Base-by-base conservation (phyloP, 495 filamentous ascomycete species). In the Halenospora varia region DNA sequence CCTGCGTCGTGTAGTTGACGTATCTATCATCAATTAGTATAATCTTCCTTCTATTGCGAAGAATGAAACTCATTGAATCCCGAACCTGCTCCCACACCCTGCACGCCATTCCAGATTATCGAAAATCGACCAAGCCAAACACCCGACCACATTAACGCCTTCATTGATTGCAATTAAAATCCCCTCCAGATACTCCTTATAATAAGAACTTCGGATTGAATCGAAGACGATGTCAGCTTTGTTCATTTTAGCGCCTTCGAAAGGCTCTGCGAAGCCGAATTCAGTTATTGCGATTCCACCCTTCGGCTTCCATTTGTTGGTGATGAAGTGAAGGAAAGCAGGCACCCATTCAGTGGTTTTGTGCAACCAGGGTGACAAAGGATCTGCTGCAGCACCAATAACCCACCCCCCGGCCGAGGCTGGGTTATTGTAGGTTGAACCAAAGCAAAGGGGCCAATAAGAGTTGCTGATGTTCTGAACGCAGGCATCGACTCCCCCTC, bases 221-320 rank as follows among this genome's bases (percentile, higher is more conserved):
- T 75, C 72, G 66, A 68, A 73, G 2, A 65, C 63, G 2, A 65
- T 63, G 62, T 71, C 66, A 24, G 66, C 62, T n/a, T 71, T 55
- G 13, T 57, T 65, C 20, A 63, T 65, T 44, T 66, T 72, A 3
- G 66, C 55, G 10, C 50, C 61, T 60, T 77, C 75, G 49, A 68
- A 73, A 2, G 75, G 75, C 58, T 78, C 75, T 3, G 75, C 62
- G 59, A 73, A 76, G 10, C 75, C 75, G 54, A 78, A 77, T 56
- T 77, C 75, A 0, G 65, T 68, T 25, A 78, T 68, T 48, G 74
- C 68, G 58, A 77, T 74, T 6, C 59, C 59, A 25, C 59, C 59
- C 15, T 47, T 9, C 1, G 59, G 59, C 10, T 57, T 50, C 59
- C 59, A 62, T 2, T 47, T 62, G 42, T 62, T 49, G 53, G 56